Evolutionary conservation across 2,329 filamentous ascomycete genomes (phyloP).

Genomic region (Neofusicoccum ribis): DNA sequence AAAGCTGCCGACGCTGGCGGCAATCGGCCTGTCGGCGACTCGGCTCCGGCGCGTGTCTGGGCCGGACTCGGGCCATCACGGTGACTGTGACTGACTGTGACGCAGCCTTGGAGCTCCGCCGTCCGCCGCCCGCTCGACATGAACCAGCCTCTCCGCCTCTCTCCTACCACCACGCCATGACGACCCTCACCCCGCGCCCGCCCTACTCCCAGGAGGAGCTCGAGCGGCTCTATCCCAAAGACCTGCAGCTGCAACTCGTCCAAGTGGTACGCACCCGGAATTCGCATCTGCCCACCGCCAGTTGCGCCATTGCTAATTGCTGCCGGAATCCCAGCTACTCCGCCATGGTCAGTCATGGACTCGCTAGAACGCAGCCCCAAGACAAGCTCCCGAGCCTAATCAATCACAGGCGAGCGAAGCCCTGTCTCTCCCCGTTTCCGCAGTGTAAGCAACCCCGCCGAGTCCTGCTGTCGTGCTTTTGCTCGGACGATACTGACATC

Average conservation of each 20-base stretch:
- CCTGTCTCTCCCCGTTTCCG: slow-evolving; percentile 87
- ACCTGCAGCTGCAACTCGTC: slow-evolving; percentile 81
- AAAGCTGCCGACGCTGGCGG: slow-evolving; percentile 1
- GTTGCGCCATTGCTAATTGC: slow-evolving; percentile 11
- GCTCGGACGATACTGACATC: neutral
- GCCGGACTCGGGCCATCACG: slow-evolving; percentile 4
- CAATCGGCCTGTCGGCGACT: slow-evolving; percentile 5
- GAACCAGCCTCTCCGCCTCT: neutral
- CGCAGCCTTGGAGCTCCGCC: neutral
- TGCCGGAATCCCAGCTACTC: slow-evolving; percentile 32
- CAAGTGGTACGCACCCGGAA: slow-evolving; percentile 62
- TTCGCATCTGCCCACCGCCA: neutral
- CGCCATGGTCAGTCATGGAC: slow-evolving; percentile 36
- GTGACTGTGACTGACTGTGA: neutral
- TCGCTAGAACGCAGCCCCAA: neutral
- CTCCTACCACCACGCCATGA: slow-evolving; percentile 58
- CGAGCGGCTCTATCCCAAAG: slow-evolving; percentile 73
- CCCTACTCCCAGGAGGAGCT: slow-evolving; percentile 84
- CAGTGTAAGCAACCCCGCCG: slow-evolving; percentile 50
- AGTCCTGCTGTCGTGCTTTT: neutral
- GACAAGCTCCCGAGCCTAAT: neutral
- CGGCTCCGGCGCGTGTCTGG: neutral
- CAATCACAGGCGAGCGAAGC: slow-evolving; percentile 65
- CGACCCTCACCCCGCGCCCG: slow-evolving; percentile 69
- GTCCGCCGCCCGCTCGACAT: neutral